phyloP scores from a whole-genome alignment of 768 basidiomycete species.

The Lyophyllum shimeji region DNA sequence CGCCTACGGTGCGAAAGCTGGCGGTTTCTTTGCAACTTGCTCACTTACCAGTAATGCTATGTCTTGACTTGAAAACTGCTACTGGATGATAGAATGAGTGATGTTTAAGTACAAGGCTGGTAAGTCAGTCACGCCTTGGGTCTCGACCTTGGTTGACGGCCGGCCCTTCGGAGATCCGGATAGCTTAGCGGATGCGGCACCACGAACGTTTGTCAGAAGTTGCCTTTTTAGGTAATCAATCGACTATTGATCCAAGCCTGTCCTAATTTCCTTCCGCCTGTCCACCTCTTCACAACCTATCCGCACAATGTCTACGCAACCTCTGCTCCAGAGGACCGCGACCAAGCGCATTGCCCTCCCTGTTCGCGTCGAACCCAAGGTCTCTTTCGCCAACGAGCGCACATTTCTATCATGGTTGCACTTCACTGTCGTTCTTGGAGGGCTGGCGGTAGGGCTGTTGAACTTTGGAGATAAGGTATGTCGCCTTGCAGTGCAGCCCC shows the following conservation, averaged over 20 bases:
- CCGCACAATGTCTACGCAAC: conserved; percentile 88
- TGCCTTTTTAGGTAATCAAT: conserved; percentile 3
- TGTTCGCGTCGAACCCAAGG: conserved; percentile 91
- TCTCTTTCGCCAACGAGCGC: conserved; percentile 92
- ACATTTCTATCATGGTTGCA: conserved; percentile 99
- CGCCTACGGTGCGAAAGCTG: neutral
- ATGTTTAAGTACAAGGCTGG: too few relatives aligned
- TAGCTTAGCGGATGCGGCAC: too few relatives aligned
- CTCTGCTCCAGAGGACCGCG: conserved; percentile 92
- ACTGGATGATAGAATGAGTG: too few relatives aligned
- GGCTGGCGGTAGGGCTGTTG: conserved; percentile 90
- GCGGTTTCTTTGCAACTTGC: neutral
- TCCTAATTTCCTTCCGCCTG: neutral
- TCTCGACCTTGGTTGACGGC: too few relatives aligned
- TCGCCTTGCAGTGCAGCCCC: conserved; percentile 7
- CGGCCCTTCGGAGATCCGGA: too few relatives aligned
- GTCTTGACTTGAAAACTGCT: neutral
- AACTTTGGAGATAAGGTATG: conserved; percentile 96
- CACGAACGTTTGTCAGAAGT: conserved; percentile 9
- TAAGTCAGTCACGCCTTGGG: too few relatives aligned
- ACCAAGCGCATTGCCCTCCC: conserved; percentile 96
- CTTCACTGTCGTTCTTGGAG: conserved; percentile 96
- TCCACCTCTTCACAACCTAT: conserved; percentile 10
- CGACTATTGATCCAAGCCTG: neutral
- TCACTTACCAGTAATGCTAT: neutral